Percentiles rank a stretch among this genome's conserved stretches.
Evolutionary conservation across 495 filamentous ascomycete genomes (phyloP).

Genomic region (Talaromyces proteolyticus): DNA sequence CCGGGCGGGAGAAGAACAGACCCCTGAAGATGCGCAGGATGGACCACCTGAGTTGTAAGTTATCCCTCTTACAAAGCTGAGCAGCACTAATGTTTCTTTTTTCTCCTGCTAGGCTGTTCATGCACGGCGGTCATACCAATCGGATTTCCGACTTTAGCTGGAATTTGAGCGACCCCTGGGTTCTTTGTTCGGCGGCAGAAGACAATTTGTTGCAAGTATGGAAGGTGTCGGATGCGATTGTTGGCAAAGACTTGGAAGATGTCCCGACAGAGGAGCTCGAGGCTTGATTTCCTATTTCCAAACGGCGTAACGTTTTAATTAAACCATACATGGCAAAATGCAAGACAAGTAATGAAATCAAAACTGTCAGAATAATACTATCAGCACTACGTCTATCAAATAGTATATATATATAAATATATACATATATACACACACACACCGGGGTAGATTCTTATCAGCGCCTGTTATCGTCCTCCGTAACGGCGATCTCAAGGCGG

Average conservation of each 20-base stretch:
- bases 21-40: slow-evolving; percentile 92
- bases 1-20: slow-evolving; percentile 87
- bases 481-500: too few relatives aligned
- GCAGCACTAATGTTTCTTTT: slow-evolving; percentile 10
- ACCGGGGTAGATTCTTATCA: too few relatives aligned
- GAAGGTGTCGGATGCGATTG: slow-evolving; percentile 88
- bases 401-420: too few relatives aligned
- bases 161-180: slow-evolving; percentile 95
- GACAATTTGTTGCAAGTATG: slow-evolving; percentile 97
- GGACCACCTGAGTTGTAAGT: slow-evolving; percentile 91
- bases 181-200: slow-evolving; percentile 88
- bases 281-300: too few relatives aligned
- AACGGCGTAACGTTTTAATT: too few relatives aligned
- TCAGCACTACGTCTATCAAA: too few relatives aligned
- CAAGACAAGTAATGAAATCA: too few relatives aligned
- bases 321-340: too few relatives aligned
- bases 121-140: slow-evolving; percentile 98
- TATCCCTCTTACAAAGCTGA: background rate
- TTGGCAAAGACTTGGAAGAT: slow-evolving; percentile 74
- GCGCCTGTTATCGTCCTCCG: too few relatives aligned
- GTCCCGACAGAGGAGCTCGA: slow-evolving; percentile 76
- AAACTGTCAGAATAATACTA: too few relatives aligned
- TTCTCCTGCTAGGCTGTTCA: slow-evolving; percentile 73
- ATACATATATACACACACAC: too few relatives aligned
- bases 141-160: slow-evolving; percentile 94